Evolutionary conservation across 2,329 filamentous ascomycete species (phyloP).

Genomic region (Hirsutella rhossiliensis): DNA sequence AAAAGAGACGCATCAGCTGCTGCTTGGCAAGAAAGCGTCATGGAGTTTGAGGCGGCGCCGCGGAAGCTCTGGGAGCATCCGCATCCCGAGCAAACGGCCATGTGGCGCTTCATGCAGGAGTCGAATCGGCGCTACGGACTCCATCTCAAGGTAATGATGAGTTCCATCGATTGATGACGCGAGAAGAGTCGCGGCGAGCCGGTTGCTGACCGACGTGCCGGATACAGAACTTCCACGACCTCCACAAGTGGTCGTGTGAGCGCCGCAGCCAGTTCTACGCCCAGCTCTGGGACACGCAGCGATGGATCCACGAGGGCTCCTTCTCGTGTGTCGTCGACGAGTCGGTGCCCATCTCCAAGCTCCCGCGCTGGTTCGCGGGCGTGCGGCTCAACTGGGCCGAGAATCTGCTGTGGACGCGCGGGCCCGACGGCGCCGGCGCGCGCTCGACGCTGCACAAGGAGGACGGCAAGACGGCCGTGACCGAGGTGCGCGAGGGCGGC

Average conservation of each 20-base stretch:
- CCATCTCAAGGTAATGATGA: constrained; percentile 35
- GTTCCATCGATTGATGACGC: too few species aligned
- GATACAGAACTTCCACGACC: constrained; percentile 49
- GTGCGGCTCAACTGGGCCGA: constrained; percentile 67
- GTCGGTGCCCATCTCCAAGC: constrained; percentile 51
- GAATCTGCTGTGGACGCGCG: constrained; percentile 57
- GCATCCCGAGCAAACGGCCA: constrained; percentile 45
- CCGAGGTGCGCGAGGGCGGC: constrained; percentile 59
- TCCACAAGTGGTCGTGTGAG: constrained; percentile 57
- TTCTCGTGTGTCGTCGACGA: constrained; percentile 56
- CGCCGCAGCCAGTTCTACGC: constrained; percentile 53
- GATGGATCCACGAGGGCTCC: constrained; percentile 50
- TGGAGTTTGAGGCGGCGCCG: constrained; percentile 27
- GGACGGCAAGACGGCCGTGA: constrained; percentile 57
- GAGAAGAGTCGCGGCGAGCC: neutral
- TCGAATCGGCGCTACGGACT: constrained; percentile 47
- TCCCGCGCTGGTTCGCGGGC: constrained; percentile 70
- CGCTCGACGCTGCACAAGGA: constrained; percentile 51
- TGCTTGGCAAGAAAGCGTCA: constrained; percentile 5
- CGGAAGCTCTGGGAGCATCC: constrained; percentile 60
- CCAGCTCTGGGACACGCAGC: constrained; percentile 46
- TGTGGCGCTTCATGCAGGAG: constrained; percentile 55
- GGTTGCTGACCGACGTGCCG: neutral
- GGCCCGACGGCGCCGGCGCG: constrained; percentile 25
- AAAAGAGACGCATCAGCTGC: neutral